Base-by-base conservation (phyloP, 306 rosid species). In the Trifolium repens region DNA sequence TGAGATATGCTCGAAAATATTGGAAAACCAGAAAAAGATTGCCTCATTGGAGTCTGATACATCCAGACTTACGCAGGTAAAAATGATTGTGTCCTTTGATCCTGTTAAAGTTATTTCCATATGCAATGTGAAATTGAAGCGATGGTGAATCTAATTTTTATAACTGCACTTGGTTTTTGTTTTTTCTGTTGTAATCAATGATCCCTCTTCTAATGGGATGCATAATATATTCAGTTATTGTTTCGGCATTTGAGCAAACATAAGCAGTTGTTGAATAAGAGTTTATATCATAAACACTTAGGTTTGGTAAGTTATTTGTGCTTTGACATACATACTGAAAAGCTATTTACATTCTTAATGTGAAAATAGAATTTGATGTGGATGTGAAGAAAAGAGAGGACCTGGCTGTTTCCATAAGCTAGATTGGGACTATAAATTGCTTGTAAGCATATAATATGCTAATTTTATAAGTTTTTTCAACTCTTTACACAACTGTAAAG, bases 41-140 rank as follows among this genome's bases (percentile, higher is more conserved):
- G 77, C 84, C 69, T 76, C 90, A 24, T 65, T 88, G 84, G 97
- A 90, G 78, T 73, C 77, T 73, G 89, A 94, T 79, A 77, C 72
- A 4, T 83, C 84, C 79, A 84, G 89, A n/a, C 90, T 94, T 80
- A 55, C 78, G 1, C 94, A 91, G 98, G 98, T 92, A 69, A 42
- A 46, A 17, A 13, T 8, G 4, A 62, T 14, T 65, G 6, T 78
- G 10, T 52, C 26, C 34, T n/a, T 70, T 22, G 19, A 40, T 54
- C 59, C 54, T 54, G 35, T 71, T 37, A 37, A 54, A 59, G 30
- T 3, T 44, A 24, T 19, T 37, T 75, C 30, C 19, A 46, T 57
- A 64, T 57, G 69, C 53, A 65, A 44, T 69, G 50, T 54, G 66
- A 59, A 60, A 53, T 39, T 47, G 27, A 73, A 5, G 46, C 50